Percentiles rank a stretch among this genome's conserved stretches.
Conservation (phyloP, 2,329 filamentous ascomycete genomes). For the Nothophaeocryptopus gaeumannii region DNA sequence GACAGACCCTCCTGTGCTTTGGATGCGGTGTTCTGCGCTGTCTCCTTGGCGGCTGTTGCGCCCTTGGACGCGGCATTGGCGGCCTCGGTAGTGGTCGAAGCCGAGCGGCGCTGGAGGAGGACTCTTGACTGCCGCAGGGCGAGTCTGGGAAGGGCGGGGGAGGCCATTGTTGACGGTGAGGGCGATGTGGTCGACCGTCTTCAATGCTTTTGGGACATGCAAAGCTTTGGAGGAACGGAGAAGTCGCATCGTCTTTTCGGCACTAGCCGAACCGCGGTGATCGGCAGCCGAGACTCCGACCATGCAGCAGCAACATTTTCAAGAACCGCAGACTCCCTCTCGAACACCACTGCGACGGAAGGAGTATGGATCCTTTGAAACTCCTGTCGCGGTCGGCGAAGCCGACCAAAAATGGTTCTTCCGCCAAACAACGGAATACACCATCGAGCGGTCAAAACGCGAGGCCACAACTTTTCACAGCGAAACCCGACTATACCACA, state of each 20-base stretch:
- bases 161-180: constrained; percentile 41
- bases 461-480: constrained; percentile 65
- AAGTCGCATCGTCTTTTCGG: not conserved
- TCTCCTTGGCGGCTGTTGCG: constrained; percentile 44
- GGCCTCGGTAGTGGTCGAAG: constrained; percentile 49
- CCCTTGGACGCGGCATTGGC: constrained; percentile 40
- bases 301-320: not conserved
- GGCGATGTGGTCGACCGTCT: constrained; percentile 19
- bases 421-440: constrained; percentile 44
- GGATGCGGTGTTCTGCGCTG: constrained; percentile 37
- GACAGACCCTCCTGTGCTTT: constrained; percentile 82
- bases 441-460: constrained; percentile 63
- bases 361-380: constrained; percentile 67
- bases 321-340: too few relatives aligned
- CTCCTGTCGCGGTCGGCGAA: constrained; percentile 70
- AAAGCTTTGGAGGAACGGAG: constrained; percentile 6
- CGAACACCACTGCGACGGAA: not conserved
- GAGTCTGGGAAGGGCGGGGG: constrained; percentile 46
- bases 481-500: constrained; percentile 27
- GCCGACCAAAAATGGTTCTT: constrained; percentile 42
- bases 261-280: not conserved
- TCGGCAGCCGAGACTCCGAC: not conserved
- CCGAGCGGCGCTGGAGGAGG: constrained; percentile 46
- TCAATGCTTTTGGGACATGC: constrained; percentile 5
- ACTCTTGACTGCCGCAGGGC: constrained; percentile 45